Percentiles rank a stretch among this genome's conserved stretches.
Conservation (phyloP, 257 asterid species). For the Avicennia marina region DNA sequence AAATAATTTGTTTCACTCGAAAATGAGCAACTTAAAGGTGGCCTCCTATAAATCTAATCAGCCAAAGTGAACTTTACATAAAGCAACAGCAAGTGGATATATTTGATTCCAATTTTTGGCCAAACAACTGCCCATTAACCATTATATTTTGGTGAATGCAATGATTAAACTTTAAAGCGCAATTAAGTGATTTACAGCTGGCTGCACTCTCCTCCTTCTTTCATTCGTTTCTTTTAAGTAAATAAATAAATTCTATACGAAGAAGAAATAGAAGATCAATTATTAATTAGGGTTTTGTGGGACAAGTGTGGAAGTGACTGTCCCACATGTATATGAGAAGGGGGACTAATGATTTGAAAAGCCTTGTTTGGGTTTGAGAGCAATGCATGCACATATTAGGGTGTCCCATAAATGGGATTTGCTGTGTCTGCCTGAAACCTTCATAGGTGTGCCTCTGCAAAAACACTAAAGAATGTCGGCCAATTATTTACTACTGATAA, state of each 20-base stretch:
- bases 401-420: constrained; percentile 27
- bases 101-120: constrained; percentile 17
- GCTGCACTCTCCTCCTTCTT: background rate
- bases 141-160: constrained; percentile 4
- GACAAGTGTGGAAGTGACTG: constrained; percentile 12
- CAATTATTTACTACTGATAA: too few species aligned
- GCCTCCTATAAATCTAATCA: constrained; percentile 10
- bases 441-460: constrained; percentile 10
- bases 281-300: constrained; percentile 1
- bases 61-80: constrained; percentile 9
- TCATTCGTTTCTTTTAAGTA: background rate
- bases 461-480: constrained; percentile 28
- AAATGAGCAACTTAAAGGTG: constrained; percentile 12
- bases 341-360: constrained; percentile 18
- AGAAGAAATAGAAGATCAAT: background rate
- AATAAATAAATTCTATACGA: background rate
- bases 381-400: constrained; percentile 34
- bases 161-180: constrained; percentile 5
- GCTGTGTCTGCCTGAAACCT: constrained; percentile 30
- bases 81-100: constrained; percentile 24
- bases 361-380: constrained; percentile 24
- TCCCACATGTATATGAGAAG: constrained; percentile 28
- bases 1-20: constrained; percentile 4
- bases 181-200: constrained; percentile 26
- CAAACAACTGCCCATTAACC: constrained; percentile 18